Evolutionary conservation across 176 grass and related monocot genomes (phyloP), one percentile per base, ranked within the genome.

Genomic region (Pontederia crassipes): DNA sequence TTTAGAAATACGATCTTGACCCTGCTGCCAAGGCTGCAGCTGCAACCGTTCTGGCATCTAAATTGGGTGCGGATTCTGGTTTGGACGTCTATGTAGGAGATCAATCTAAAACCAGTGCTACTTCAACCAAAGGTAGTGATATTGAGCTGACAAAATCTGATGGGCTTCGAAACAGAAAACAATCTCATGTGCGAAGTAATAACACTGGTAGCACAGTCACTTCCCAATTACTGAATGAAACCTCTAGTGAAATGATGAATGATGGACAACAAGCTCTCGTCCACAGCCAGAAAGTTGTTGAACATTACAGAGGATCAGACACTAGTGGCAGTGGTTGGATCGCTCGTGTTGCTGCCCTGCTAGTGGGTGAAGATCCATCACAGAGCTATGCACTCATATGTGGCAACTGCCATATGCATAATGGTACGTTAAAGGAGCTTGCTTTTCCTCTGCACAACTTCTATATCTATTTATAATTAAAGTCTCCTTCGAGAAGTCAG

Each of bases 311-410:
- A 59, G 93, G 84, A 53, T 73, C 84, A 54, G 74, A 72, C 32
- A 46, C 75, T 46, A 85, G 49, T 79, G 84, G 89, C 54, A 74
- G 82, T 71, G 82, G 93, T 70, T 98, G 87, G 93, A 72, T 89
- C 61, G 84, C 87, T 53, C 83, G 83, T 67, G 77, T 98, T 12
- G 93, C 88, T 53, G 93, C 93, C 9, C 69, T 92, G 54, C 84
- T 98, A 54, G 88, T 98, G 18, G 93, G 84, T 35, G 93, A 98
- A 74, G 93, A 98, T 80, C 93, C 93, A 24, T 82, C 88, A 17
- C 93, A 98, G 11, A 88, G 88, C 0, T 98, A 98, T 17, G 93
- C 93, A 56, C 83, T 98, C 65, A 98, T 98, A 49, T 98, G 93
- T 81, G 88, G 93, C 28, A 92, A 83, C 63, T 98, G 93, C 65